Base-by-base conservation (phyloP, 2,329 filamentous ascomycete species). In the Talaromyces rugulosus region DNA sequence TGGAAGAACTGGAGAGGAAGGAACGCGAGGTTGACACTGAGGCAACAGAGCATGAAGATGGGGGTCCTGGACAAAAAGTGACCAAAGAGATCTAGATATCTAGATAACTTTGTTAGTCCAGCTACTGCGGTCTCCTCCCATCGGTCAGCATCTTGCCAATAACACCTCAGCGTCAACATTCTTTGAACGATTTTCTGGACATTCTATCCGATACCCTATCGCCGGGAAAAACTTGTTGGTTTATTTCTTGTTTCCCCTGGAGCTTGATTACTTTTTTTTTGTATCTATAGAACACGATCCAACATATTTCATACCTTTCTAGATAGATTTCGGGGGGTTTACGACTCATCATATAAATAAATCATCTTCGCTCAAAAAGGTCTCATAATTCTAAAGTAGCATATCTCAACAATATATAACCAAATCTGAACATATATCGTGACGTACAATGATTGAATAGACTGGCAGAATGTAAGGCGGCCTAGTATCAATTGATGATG, bases 1-100 rank as follows among this genome's bases (percentile, higher is more conserved):
- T 83, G 61, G 82, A 84, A 69, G 76, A 84, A 65, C 68, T 75
- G 30, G 70, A 77, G 47, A 56, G 59, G n/a, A 53, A 71, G 72
- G 42, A 73, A 74, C 28, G 66, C 65, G 18, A 74, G 71, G 42
- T 70, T 74, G 62, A 63, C 12, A 34, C 23, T 27, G 73, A 77
- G 62, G 74, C 77, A 23, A 23, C 23, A 28, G 71, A 74, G 16
- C 63, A 68, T 23, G 74, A 73, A 34, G 71, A 63, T n/a, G 54
- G 18, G 27, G 50, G 12, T 9, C 5, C 50, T 16, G 50, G 27
- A 53, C 50, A 28, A 28, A 53, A 53, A n/a, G 50, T 53, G 16
- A 47, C 44, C 50, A 31, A 31, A 53, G 50, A 30, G 4, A 53
- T 53, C 18, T 53, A 53, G 27, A 31, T 9, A 6, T 28, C 50